phyloP scores from a whole-genome alignment of 2,329 filamentous ascomycete genomes.

The Fusarium sp. region DNA sequence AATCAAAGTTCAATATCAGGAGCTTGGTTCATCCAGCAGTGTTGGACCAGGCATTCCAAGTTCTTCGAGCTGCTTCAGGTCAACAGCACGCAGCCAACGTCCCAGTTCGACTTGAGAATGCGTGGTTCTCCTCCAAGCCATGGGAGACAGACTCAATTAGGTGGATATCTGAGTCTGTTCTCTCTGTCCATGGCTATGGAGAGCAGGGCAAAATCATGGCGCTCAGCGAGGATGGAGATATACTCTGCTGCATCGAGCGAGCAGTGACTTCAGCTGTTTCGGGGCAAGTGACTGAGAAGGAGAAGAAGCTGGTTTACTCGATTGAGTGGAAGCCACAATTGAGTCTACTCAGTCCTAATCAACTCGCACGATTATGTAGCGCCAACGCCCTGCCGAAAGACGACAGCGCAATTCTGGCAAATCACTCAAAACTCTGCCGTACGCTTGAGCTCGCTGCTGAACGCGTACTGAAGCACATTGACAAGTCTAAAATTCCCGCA shows the following conservation, averaged over 20 bases:
- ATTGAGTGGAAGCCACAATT: constrained; percentile 13
- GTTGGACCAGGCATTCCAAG: constrained; percentile 6
- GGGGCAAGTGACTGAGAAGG: fast-evolving
- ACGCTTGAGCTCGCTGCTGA: not conserved
- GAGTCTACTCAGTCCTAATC: not conserved
- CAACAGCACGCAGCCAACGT: constrained; percentile 5
- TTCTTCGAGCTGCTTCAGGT: not conserved
- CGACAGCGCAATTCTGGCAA: not conserved
- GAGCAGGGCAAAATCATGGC: not conserved
- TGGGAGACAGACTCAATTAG: not conserved
- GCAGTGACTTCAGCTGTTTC: not conserved
- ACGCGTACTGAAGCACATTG: not conserved
- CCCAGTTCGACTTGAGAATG: not conserved
- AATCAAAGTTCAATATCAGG: not conserved
- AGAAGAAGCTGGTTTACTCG: constrained; percentile 4
- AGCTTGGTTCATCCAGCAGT: constrained; percentile 1
- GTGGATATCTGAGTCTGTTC: not conserved
- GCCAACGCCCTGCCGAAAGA: not conserved
- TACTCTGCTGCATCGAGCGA: not conserved
- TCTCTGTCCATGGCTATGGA: not conserved
- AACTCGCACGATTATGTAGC: not conserved
- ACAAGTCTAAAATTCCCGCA: not conserved
- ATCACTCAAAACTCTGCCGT: not conserved
- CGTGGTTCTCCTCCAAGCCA: not conserved
- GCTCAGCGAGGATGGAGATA: not conserved